Conservation (phyloP, 164 flowering plant genomes). For the Liriodendron chinense region DNA sequence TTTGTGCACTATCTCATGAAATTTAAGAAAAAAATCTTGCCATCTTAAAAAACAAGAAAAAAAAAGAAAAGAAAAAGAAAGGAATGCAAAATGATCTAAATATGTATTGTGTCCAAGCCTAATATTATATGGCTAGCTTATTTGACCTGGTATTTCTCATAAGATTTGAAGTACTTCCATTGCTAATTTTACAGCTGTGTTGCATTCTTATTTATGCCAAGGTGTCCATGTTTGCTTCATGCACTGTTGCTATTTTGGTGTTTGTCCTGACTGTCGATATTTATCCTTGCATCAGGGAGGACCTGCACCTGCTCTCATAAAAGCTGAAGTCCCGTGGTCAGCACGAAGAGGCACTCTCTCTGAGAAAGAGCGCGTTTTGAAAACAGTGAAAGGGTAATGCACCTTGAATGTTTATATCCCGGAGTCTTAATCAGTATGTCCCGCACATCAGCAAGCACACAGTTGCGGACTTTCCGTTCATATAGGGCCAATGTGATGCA, state of each 20-base stretch:
- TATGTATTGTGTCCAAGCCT: constrained; percentile 5
- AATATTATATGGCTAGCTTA: constrained; percentile 50
- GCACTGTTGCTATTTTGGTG: constrained; percentile 17
- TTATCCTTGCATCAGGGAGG: constrained; percentile 40
- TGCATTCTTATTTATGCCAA: background rate
- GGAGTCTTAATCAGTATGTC: background rate
- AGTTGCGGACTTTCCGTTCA: background rate
- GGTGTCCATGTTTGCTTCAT: background rate
- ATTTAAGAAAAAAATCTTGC: too few species aligned
- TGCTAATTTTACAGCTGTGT: background rate
- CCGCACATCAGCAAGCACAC: background rate
- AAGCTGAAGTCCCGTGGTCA: constrained; percentile 92
- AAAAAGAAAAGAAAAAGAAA: too few species aligned
- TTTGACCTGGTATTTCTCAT: background rate
- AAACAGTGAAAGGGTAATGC: constrained; percentile 93
- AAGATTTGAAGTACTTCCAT: background rate
- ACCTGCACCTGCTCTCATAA: constrained; percentile 58
- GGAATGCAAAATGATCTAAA: too few species aligned
- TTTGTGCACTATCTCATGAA: too few species aligned
- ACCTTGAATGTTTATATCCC: background rate
- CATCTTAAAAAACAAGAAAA: too few species aligned
- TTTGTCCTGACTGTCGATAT: constrained; percentile 7
- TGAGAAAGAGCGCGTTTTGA: constrained; percentile 78
- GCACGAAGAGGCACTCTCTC: constrained; percentile 65
- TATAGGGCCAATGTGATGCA: background rate